Percentiles rank a stretch among this genome's conserved stretches.
These are phyloP conservation scores for Friedmanniomyces simplex DNA, from an alignment of 495 filamentous ascomycete species.

Conservation along the genomic window DNA sequence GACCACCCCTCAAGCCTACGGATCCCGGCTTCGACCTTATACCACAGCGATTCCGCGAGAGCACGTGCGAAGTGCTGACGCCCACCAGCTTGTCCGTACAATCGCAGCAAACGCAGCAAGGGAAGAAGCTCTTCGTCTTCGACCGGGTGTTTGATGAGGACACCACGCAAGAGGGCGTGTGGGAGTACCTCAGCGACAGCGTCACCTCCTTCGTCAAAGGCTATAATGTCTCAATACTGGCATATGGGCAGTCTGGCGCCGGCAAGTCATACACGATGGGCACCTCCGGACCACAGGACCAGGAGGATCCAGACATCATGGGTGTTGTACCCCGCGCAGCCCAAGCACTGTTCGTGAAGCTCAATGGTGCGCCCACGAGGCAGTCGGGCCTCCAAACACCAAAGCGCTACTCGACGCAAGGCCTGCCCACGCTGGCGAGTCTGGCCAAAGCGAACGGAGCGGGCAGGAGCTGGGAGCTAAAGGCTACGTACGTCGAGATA, in stretches of 20 bases:
- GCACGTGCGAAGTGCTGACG: constrained; percentile 81
- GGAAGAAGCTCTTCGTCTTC: constrained; percentile 89
- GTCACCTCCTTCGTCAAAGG: constrained; percentile 85
- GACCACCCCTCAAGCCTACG: constrained; percentile 69
- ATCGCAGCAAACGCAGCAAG: constrained; percentile 79
- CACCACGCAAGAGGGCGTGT: constrained; percentile 77
- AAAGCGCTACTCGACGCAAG: constrained; percentile 62
- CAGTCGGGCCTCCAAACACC: constrained; percentile 69
- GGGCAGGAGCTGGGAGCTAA: constrained; percentile 84
- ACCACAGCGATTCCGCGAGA: constrained; percentile 86
- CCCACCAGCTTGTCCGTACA: constrained; percentile 80
- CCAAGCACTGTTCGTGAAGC: constrained; percentile 73
- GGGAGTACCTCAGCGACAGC: constrained; percentile 89
- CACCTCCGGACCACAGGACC: constrained; percentile 78
- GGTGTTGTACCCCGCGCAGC: constrained; percentile 92
- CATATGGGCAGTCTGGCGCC: constrained; percentile 98
- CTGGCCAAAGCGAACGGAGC: constrained; percentile 45
- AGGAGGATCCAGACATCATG: constrained; percentile 61
- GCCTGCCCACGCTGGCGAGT: constrained; percentile 38
- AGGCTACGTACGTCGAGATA: constrained; percentile 97
- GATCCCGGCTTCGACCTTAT: constrained; percentile 93
- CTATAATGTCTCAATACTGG: constrained; percentile 97
- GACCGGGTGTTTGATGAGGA: constrained; percentile 87
- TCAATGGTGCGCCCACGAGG: constrained; percentile 49
- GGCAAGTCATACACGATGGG: constrained; percentile 99